These are phyloP conservation scores for Leccinum uliginosum DNA, from an alignment of 768 basidiomycete species.

Conservation along the genomic window DNA sequence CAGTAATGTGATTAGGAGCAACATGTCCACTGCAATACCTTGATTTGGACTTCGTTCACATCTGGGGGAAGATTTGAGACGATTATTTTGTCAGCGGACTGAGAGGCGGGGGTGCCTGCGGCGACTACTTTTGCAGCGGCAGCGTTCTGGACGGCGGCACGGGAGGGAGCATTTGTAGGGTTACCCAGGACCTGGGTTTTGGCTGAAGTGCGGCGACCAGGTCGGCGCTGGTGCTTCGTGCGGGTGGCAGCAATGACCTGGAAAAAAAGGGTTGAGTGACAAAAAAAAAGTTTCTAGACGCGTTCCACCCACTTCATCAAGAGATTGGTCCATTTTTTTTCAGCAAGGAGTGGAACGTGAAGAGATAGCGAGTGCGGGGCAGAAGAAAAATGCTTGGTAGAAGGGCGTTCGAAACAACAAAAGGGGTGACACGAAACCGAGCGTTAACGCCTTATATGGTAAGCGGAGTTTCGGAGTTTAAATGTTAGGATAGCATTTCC, in stretches of 20 bases:
- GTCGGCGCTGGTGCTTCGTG: slow-evolving; percentile 39
- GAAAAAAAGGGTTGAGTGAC: slow-evolving; percentile 10
- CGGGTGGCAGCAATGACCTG: slow-evolving; percentile 64
- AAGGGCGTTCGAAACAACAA: slow-evolving; percentile 21
- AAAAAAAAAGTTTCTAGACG: slow-evolving; percentile 4
- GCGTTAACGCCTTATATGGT: slow-evolving; percentile 15
- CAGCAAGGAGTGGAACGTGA: not conserved
- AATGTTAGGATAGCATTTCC: slow-evolving; percentile 2
- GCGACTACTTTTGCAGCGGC: slow-evolving; percentile 39
- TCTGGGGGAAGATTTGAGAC: slow-evolving; percentile 91
- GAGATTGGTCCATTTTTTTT: slow-evolving; percentile 78
- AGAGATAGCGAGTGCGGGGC: not conserved
- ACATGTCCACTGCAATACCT: slow-evolving; percentile 46
- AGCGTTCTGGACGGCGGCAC: slow-evolving; percentile 47
- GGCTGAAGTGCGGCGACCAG: slow-evolving; percentile 42
- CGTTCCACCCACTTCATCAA: slow-evolving; percentile 64
- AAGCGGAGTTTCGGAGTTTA: slow-evolving; percentile 26
- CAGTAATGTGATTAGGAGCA: not conserved
- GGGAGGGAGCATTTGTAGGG: slow-evolving; percentile 44
- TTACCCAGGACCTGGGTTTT: slow-evolving; percentile 62
- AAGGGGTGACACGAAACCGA: slow-evolving; percentile 26
- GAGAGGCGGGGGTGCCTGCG: slow-evolving; percentile 35
- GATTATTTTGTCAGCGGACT: slow-evolving; percentile 81
- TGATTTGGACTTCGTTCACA: slow-evolving; percentile 91
- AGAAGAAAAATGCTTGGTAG: not conserved